Evolutionary conservation across 2,329 filamentous ascomycete genomes (phyloP), one percentile per base, ranked within the genome.

Genomic region (Penicillium carneum): DNA sequence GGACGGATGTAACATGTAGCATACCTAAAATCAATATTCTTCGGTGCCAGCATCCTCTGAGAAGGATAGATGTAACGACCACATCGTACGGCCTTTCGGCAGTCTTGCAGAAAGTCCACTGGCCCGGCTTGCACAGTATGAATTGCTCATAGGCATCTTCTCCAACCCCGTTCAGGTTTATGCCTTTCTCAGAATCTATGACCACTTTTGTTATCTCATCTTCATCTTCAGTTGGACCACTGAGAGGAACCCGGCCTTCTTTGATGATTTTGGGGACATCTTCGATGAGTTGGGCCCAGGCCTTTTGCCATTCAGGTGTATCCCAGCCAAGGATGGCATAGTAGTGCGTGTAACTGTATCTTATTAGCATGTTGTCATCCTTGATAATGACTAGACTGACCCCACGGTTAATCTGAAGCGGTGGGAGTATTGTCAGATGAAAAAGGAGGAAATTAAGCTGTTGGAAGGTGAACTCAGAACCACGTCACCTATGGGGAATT

Each of bases 311-410:
- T 36, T 66, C 61, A 5, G 38, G 46, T 8, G 55, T 59, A 9
- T 62, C 36, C 46, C 51, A 57, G 53, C 63, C 50, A 8, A 18
- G 14, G n/a, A 70, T 12, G 18, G 31, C 6, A 41, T 61, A 70
- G 57, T 66, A 64, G 39, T 70, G 67, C 0, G 63, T 67, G 59
- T 70, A 65, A 1, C 64, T 69, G n/a, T 36, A 1, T 33, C 4
- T 3, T 34, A 14, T 54, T 38, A 46, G 41, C 23, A 23, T n/a
- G 23, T 7, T 41, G 20, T 23, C 20, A 2, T 23, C 20, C 6
- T 34, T 34, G n/a, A 16, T n/a, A 4, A 26, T 29, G 1, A 6
- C 3, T 29, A 4, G 10, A 34, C 55, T 16, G 8, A 52, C 46
- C 48, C 49, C 46, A 58, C 45, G 11, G 4, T 23, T 23, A 23